phyloP scores from a whole-genome alignment of 352 stramenopile genomes.

The Peronospora tabacina region DNA sequence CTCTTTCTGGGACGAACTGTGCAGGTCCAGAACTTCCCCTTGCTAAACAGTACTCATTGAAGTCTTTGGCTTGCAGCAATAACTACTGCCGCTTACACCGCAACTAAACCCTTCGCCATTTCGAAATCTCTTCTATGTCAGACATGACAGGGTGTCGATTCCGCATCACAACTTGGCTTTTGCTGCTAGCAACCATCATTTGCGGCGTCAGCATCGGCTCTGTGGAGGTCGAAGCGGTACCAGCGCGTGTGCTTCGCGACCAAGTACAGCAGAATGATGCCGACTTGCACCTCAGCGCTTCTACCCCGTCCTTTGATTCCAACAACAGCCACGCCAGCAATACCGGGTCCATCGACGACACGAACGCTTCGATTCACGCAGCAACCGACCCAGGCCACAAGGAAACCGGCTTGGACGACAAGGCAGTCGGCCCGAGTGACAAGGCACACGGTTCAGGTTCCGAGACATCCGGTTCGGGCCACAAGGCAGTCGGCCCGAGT shows the following conservation, averaged over 20 bases:
- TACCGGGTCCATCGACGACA: background rate
- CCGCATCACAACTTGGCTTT: constrained; percentile 4
- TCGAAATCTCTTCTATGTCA: constrained; percentile 5
- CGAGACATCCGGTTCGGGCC: background rate
- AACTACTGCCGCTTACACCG: too few relatives aligned
- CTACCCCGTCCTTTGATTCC: too few relatives aligned
- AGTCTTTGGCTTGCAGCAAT: too few relatives aligned
- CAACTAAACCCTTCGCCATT: constrained; percentile 10
- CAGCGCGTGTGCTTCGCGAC: constrained; percentile 10
- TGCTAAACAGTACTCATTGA: too few relatives aligned
- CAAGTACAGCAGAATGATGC: constrained; percentile 8
- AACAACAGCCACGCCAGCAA: too few relatives aligned
- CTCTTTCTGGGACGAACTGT: too few relatives aligned
- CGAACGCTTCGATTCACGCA: too few relatives aligned
- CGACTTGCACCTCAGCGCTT: background rate
- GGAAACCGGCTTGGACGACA: too few relatives aligned
- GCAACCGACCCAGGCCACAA: too few relatives aligned
- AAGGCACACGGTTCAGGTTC: constrained; percentile 1
- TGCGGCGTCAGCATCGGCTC: constrained; percentile 9
- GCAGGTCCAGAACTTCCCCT: too few relatives aligned
- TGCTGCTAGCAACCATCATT: constrained; percentile 20
- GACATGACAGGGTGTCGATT: constrained; percentile 9
- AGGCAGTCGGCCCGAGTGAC: too few relatives aligned
- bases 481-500: too few relatives aligned
- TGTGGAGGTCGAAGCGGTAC: constrained; percentile 7